These are phyloP conservation scores for Phyllosticta paracitricarpa DNA, from an alignment of 2,329 filamentous ascomycete species.

Conservation along the genomic window DNA sequence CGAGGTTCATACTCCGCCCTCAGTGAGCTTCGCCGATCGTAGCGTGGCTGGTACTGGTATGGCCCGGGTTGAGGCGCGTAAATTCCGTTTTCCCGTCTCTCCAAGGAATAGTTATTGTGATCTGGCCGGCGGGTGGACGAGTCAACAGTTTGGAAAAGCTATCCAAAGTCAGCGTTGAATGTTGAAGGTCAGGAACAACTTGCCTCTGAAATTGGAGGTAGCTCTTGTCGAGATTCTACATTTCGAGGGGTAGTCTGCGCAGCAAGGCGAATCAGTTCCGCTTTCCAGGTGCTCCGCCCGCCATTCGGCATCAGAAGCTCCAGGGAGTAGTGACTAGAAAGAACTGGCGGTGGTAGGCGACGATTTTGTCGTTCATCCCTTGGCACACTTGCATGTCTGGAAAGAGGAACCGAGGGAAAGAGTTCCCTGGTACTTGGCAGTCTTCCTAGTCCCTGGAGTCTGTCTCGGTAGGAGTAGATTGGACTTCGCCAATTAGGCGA, in stretches of 20 bases:
- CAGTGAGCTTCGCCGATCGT: neutral
- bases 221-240: neutral
- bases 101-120: constrained; percentile 4
- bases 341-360: neutral
- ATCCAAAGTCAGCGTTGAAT: neutral
- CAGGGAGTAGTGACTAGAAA: neutral
- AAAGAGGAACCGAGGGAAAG: too few relatives aligned
- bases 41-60: neutral
- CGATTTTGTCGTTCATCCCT: neutral
- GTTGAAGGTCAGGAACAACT: neutral
- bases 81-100: neutral
- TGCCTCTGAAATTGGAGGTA: neutral
- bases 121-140: neutral
- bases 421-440: too few relatives aligned
- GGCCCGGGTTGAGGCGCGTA: neutral
- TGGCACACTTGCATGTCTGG: neutral
- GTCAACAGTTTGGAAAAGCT: neutral
- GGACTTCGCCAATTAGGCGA: too few relatives aligned
- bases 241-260: neutral
- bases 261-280: neutral
- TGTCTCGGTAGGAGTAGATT: too few relatives aligned
- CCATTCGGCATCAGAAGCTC: too few relatives aligned
- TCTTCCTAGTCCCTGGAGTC: too few relatives aligned
- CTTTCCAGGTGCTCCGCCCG: neutral
- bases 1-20: constrained; percentile 2